These are phyloP conservation scores for Hirsutella minnesotensis DNA, from an alignment of 2,329 filamentous ascomycete species.

Conservation along the genomic window DNA sequence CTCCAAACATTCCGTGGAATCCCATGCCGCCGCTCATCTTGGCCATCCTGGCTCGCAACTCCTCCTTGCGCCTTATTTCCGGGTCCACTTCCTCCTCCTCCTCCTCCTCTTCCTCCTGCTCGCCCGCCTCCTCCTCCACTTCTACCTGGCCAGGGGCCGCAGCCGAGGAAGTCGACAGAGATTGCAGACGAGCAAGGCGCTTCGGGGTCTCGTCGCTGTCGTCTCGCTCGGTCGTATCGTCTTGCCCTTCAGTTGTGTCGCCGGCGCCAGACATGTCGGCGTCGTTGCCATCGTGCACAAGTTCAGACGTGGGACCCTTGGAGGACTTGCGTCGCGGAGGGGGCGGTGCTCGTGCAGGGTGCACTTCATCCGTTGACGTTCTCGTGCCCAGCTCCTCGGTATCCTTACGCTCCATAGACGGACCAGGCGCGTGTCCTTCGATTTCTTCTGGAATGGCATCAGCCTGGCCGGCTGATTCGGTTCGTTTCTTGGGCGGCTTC, in stretches of 20 bases:
- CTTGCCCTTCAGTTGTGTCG: constrained; percentile 49
- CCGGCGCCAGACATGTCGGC: constrained; percentile 54
- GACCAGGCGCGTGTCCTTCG: constrained; percentile 15
- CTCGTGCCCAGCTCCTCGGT: constrained; percentile 35
- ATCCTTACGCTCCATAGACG: constrained; percentile 31
- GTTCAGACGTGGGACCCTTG: constrained; percentile 28
- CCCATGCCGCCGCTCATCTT: constrained; percentile 98
- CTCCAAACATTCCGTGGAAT: constrained; percentile 87
- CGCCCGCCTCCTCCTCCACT: constrained; percentile 42
- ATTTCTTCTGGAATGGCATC: constrained; percentile 16
- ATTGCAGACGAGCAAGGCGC: constrained; percentile 22
- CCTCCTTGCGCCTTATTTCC: constrained; percentile 73
- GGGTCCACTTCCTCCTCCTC: constrained; percentile 81
- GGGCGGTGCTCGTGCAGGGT: constrained; percentile 23
- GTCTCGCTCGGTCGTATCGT: constrained; percentile 57
- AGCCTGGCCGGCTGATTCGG: constrained; percentile 28
- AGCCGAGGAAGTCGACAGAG: constrained; percentile 17
- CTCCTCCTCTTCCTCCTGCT: constrained; percentile 55
- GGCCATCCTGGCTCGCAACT: constrained; percentile 88
- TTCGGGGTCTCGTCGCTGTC: constrained; percentile 54
- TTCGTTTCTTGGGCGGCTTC: constrained; percentile 56
- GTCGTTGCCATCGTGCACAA: constrained; percentile 48
- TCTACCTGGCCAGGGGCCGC: constrained; percentile 50
- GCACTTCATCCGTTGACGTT: constrained; percentile 36
- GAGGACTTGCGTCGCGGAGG: constrained; percentile 42